Conservation (phyloP, 176 grass and related monocot genomes). For the Carex littledalei region DNA sequence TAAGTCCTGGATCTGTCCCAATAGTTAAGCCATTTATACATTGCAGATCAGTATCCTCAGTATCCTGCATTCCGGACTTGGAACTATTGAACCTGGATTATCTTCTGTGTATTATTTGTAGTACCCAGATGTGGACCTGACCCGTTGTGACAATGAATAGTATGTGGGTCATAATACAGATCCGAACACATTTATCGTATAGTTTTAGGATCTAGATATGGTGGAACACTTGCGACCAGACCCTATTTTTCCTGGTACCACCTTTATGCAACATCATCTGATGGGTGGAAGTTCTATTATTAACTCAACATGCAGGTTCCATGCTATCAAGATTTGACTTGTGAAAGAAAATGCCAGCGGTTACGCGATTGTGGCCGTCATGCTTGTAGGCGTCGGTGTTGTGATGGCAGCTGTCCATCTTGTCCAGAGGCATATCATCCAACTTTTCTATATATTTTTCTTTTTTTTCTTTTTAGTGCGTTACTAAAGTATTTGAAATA, state of each 20-base stretch:
- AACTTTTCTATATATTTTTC: not conserved
- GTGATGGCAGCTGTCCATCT: constrained; percentile 67
- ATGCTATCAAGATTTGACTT: constrained; percentile 96
- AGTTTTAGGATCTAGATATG: not conserved
- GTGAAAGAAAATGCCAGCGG: constrained; percentile 88
- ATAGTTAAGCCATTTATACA: not conserved
- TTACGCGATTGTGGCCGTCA: constrained; percentile 70
- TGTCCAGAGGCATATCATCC: constrained; percentile 62
- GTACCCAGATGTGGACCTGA: not conserved
- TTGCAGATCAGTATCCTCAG: not conserved
- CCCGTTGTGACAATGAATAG: not conserved
- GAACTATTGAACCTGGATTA: not conserved
- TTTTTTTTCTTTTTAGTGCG: not conserved
- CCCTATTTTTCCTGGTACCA: not conserved
- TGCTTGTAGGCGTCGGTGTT: constrained; percentile 88
- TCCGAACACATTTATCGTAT: not conserved
- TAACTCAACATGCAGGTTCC: constrained; percentile 53
- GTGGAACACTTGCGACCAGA: not conserved
- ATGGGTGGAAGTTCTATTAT: not conserved
- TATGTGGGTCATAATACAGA: not conserved
- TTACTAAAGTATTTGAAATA: constrained; percentile 31
- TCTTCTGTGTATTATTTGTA: not conserved
- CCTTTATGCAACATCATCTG: not conserved
- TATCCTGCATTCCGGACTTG: not conserved
- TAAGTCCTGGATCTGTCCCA: not conserved